These are phyloP conservation scores for Solanum chilense DNA, from an alignment of 257 asterid genomes.

Conservation along the genomic window DNA sequence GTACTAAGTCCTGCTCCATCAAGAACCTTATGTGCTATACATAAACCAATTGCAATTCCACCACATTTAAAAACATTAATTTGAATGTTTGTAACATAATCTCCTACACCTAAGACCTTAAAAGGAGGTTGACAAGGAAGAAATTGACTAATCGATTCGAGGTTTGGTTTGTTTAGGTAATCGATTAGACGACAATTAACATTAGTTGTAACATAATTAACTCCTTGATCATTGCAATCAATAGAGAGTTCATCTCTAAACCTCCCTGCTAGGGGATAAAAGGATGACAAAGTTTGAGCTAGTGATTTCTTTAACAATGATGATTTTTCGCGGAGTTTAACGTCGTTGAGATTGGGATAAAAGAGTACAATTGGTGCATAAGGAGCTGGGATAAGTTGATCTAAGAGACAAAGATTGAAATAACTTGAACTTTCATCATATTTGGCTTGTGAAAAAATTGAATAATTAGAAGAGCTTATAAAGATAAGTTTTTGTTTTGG, in stretches of 20 bases:
- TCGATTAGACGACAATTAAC: conserved; percentile 14
- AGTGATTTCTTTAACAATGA: conserved; percentile 37
- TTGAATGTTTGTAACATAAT: conserved; percentile 44
- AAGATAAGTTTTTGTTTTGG: background rate
- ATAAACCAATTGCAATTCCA: conserved; percentile 59
- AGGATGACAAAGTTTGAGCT: conserved; percentile 31
- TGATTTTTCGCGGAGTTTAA: conserved; percentile 15
- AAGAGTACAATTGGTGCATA: conserved; percentile 60
- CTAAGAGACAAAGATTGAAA: conserved; percentile 48
- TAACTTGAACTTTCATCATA: conserved; percentile 11
- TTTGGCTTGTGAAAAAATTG: background rate
- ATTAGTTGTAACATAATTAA: conserved; percentile 31
- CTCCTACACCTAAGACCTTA: conserved; percentile 15
- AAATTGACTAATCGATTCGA: conserved; percentile 20
- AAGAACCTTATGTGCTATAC: conserved; percentile 53
- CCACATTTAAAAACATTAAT: conserved; percentile 52
- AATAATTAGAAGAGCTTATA: background rate
- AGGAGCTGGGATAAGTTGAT: conserved; percentile 67
- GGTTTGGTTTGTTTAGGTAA: conserved; percentile 36
- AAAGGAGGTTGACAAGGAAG: conserved; percentile 38
- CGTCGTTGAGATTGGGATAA: conserved; percentile 23
- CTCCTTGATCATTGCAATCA: conserved; percentile 60
- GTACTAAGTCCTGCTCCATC: conserved; percentile 54
- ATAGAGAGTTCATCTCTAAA: conserved; percentile 43
- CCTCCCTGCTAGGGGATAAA: conserved; percentile 63